Base-by-base conservation (phyloP, 2,329 filamentous ascomycete species). In the Colletotrichum tanaceti region DNA sequence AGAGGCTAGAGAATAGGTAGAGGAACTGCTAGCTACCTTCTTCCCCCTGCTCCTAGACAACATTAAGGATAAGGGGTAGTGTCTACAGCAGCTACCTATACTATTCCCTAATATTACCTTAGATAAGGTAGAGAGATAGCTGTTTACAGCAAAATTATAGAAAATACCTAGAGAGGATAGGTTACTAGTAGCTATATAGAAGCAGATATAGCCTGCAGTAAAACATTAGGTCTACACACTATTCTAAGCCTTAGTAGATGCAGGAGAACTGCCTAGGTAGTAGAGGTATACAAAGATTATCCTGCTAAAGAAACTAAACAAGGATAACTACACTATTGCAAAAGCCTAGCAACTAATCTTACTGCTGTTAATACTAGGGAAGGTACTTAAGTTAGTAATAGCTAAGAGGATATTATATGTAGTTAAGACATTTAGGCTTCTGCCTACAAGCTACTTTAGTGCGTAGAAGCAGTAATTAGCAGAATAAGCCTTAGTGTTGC, bases 341-440 rank as follows among this genome's bases (percentile, higher is more conserved):
- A 76, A 77, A 55, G 71, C 66, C 11, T 75, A 66, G 71, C 63
- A 74, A 52, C 73, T 68, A 22, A 77, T 76, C 64, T 75, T 72
- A 13, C 72, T 76, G 0, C 68, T 77, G 1, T 59, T 72, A 10
- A 75, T 72, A 16, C 65, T 77, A 0, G 73, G 74, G 5, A 78
- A 77, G 54, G 41, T 63, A 6, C 60, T 63, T 1, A 43, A 63
- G 43, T 47, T 47, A 11, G 60, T 63, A 6, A 35, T 60, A 2
- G 41, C 57, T 1, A 39, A 65, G 10, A 53, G 63, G 20, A 60
- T 60, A 16, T 60, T 57, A 1, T 11, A 54, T 18, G 39, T 32
- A n/a, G 57, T 55, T 35, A 22, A 66, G n/a, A 44, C 16, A 10
- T 44, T 18, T 38, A 41, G 63, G 10, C 50, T 66, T 1, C 50